Base-by-base conservation (phyloP, 2,329 filamentous ascomycete species). In the Raffaelea ambrosiae region DNA sequence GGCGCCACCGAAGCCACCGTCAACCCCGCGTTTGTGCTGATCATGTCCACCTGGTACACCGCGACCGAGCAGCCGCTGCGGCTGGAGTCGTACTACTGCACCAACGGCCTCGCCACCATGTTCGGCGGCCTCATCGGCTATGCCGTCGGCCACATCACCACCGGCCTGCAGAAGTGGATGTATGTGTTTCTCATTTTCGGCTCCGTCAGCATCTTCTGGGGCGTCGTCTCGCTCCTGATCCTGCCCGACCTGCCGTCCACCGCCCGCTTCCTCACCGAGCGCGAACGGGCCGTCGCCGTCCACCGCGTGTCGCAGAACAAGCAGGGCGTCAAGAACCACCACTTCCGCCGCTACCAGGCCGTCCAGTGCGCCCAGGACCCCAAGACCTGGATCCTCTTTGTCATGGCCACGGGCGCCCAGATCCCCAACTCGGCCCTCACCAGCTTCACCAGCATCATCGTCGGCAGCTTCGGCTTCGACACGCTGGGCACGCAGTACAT, bases 51-150 rank as follows among this genome's bases (percentile, higher is more conserved):
- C 4, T 78, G 73, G 73, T 79, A 77, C 53, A 76, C 72, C 0
- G 70, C 74, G 35, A 72, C 76, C 44, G 75, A 78, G 57, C 75
- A 77, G 53, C 75, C 76, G 3, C 63, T 64, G 5, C 65, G 76
- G 3, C 74, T 74, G 0, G 76, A 74, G 4, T 67, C 78, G 20
- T 80, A 76, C 75, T 79, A 77, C 51, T 66, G 71, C 1, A 72
- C 72, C 4, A 75, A 76, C 52, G 67, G 70, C 2, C 63, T 90
- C 3, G 86, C 86, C 1, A 86, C 86, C 31, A 86, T 88, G 0
- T 95, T 95, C 57, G 88, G 87, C 40, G 89, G 88, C 2, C 74
- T 95, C 1, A 73, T 95, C 2, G 89, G 89, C 1, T 84, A 81
- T 2, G 89, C 83, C 0, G 94, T 95, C 51, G 86, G 87, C n/a